Base-by-base conservation (phyloP, 1,284 basidiomycete species). In the Irpex lacteus region DNA sequence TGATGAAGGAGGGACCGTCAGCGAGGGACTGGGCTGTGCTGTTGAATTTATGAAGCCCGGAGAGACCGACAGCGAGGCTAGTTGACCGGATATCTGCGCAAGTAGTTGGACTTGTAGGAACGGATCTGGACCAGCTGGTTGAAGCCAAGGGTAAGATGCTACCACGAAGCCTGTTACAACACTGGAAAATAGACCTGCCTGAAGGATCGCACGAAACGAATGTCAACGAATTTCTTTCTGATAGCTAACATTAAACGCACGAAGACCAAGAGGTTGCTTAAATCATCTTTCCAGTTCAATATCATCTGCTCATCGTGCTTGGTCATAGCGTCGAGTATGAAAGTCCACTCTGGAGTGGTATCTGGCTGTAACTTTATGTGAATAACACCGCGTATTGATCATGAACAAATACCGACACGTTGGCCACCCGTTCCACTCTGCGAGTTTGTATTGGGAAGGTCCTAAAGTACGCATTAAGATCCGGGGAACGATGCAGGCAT, bases 151-250 rank as follows among this genome's bases (percentile, higher is more conserved):
- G 19, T 59, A 65, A 9, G 65, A 66, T 19, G 64, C 60, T 11
- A 64, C 53, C 3, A 37, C 34, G 36, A 65, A 66, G 19, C 60
- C 63, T 13, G 65, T 62, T 1, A 66, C 37, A 15, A 66, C 63
- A 40, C 44, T 60, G 13, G 65, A 66, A 37, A 65, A 66, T 36
- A 66, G 38, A 60, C 65, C 65, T 15, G 63, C 56, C 65, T 66
- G 18, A 32, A 55, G 6, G 37, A n/a, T 21, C 32, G n/a, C 21
- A 36, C 19, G 53, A 13, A 53, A 40, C 34, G 11, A 7, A 15
- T 18, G 18, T 44, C 19, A 6, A 54, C 11, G 8, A 40, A 32
- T 44, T 2, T 44, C 3, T 9, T 15, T 11, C 5, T 5, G 19
- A 15, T 7, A 5, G 21, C 4, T 21, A 60, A 44, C 8, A 9